phyloP scores from a whole-genome alignment of 306 rosid species.

The Cucurbita pepo region DNA sequence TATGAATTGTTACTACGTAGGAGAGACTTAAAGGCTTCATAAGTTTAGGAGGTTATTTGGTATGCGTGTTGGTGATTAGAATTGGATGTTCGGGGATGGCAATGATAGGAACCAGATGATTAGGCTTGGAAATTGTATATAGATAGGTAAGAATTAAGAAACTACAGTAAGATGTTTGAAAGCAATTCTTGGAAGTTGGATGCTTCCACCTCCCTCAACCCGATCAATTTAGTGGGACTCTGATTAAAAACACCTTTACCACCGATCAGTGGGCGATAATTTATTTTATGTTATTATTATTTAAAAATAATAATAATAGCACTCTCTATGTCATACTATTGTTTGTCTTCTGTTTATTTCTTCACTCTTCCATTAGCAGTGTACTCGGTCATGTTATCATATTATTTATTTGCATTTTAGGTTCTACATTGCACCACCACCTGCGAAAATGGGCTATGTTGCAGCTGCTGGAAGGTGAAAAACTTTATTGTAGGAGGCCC shows the following conservation, averaged over 20 bases:
- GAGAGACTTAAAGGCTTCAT: not conserved
- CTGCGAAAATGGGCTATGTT: slow-evolving; percentile 72
- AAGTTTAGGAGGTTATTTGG: not conserved
- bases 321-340: not conserved
- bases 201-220: not conserved
- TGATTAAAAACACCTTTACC: not conserved
- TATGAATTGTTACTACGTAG: no score
- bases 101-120: not conserved
- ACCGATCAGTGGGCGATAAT: not conserved
- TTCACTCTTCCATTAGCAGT: not conserved
- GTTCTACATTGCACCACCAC: slow-evolving; percentile 76
- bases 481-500: not conserved
- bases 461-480: slow-evolving; percentile 62
- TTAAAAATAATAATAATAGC: not conserved
- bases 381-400: not conserved
- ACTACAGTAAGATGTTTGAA: not conserved
- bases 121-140: not conserved
- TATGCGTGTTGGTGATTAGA: not conserved
- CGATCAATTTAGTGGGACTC: not conserved
- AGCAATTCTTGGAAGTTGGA: not conserved
- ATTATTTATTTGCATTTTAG: slow-evolving; percentile 21
- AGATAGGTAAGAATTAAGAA: not conserved
- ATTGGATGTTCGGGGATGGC: not conserved
- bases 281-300: not conserved
- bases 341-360: not conserved